Percentiles rank a stretch among this genome's conserved stretches.
Evolutionary conservation across 2,329 filamentous ascomycete genomes (phyloP).

Genomic region (Botryosphaeria dothidea): DNA sequence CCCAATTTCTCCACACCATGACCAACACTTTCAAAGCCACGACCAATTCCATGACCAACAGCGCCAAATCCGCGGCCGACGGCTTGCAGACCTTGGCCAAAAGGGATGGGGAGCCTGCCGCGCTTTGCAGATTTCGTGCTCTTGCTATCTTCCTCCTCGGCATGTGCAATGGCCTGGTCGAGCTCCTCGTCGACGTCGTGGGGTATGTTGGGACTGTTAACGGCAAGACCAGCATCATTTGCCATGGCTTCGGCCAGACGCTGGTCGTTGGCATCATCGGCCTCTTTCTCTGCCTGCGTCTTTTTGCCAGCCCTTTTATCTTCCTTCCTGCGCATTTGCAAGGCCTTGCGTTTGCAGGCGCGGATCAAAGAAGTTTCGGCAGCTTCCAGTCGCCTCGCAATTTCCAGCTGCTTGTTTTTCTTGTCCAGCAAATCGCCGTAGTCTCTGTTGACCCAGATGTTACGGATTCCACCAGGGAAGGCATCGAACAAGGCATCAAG

Average conservation of each 20-base stretch:
- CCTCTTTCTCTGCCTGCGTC: background rate
- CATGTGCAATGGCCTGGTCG: constrained; percentile 1
- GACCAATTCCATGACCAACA: constrained; percentile 10
- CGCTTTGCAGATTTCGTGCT: constrained; percentile 23
- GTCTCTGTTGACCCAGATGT: constrained; percentile 95
- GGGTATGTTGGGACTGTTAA: constrained; percentile 12
- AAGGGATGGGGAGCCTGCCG: constrained; percentile 41
- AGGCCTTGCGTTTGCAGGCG: constrained; percentile 51
- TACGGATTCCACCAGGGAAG: constrained; percentile 90
- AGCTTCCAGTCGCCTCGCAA: constrained; percentile 72
- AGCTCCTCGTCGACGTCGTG: constrained; percentile 13
- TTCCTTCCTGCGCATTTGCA: constrained; percentile 23
- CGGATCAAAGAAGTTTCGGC: constrained; percentile 86
- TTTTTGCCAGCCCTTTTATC: constrained; percentile 7
- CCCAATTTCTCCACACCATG: constrained; percentile 13
- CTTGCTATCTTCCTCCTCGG: background rate
- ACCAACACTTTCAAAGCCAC: constrained; percentile 12
- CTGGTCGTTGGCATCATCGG: background rate
- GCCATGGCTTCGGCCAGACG: background rate
- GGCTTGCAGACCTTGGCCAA: constrained; percentile 5
- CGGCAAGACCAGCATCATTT: background rate
- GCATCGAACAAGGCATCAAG: constrained; percentile 87
- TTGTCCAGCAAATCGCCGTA: constrained; percentile 82
- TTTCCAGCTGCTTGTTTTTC: constrained; percentile 69
- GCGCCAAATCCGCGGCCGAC: constrained; percentile 5